A percentile compares a stretch with the other conserved stretches of the same genome.
Conservation (phyloP, 352 stramenopile species). For the Globisporangium echinulatum region DNA sequence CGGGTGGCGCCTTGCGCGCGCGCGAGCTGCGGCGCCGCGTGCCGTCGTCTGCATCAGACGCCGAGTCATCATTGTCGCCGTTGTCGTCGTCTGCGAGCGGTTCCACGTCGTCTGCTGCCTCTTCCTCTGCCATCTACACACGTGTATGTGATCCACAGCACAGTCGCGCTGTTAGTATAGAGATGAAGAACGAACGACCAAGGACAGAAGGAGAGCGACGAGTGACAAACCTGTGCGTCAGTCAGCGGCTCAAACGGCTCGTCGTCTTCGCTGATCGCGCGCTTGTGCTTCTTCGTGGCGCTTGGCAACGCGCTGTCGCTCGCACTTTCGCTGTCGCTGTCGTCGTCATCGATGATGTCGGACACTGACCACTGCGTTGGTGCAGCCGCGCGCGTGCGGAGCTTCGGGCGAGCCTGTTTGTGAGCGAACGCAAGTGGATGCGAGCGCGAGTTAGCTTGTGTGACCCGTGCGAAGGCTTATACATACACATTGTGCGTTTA, state of each 20-base stretch:
- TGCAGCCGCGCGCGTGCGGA: slow-evolving; percentile 13
- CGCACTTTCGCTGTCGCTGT: slow-evolving; percentile 17
- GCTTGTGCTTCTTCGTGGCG: slow-evolving; percentile 30
- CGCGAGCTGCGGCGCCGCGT: slow-evolving; percentile 11
- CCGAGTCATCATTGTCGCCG: neutral
- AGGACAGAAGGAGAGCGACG: neutral
- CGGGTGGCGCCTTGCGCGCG: slow-evolving; percentile 8
- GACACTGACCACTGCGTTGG: slow-evolving; percentile 5
- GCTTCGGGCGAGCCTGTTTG: slow-evolving; percentile 19
- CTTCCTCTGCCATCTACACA: slow-evolving; percentile 18
- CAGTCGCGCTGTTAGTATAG: neutral
- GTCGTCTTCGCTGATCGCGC: slow-evolving; percentile 8
- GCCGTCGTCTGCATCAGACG: slow-evolving; percentile 5
- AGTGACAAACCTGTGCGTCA: slow-evolving; percentile 6
- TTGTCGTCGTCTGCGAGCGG: slow-evolving; percentile 9
- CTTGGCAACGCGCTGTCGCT: slow-evolving; percentile 10
- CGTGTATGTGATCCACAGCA: neutral
- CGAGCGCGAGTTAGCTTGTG: neutral
- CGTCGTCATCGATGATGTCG: slow-evolving; percentile 32
- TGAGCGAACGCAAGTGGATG: too few species aligned
- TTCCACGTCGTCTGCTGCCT: slow-evolving; percentile 25
- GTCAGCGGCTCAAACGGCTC: slow-evolving; percentile 2
- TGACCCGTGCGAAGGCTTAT: neutral
- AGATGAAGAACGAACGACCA: neutral
- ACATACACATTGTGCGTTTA: neutral